Evolutionary conservation across 306 rosid species (phyloP).

Genomic region (Prunus mira): DNA sequence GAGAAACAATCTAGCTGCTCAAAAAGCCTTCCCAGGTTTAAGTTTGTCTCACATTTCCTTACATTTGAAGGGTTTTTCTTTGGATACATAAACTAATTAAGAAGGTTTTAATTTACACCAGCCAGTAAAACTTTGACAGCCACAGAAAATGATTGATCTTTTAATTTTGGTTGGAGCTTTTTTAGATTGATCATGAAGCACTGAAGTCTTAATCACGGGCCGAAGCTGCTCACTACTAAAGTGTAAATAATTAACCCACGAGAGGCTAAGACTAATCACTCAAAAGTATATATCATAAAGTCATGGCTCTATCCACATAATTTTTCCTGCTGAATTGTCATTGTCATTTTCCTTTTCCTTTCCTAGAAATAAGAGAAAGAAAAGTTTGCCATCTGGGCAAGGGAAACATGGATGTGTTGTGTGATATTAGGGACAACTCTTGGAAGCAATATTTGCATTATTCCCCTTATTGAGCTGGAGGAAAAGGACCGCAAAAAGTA

Average conservation of each 20-base stretch:
- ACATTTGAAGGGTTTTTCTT: no score
- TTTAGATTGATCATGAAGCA: conserved; percentile 24
- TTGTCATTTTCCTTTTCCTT: background rate
- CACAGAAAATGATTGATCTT: conserved; percentile 21
- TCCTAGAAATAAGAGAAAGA: conserved; percentile 4
- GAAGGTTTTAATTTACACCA: background rate
- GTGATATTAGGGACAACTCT: background rate
- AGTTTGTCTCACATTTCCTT: no score
- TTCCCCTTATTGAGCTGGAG: background rate
- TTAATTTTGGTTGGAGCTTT: background rate
- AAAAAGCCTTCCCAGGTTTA: no score
- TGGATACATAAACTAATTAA: no score
- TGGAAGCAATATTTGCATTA: background rate
- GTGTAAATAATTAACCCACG: conserved; percentile 32
- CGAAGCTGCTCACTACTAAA: conserved; percentile 33
- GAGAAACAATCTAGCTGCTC: no score
- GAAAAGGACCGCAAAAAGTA: background rate
- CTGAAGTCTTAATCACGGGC: conserved; percentile 34
- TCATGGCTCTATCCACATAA: background rate
- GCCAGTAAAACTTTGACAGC: conserved; percentile 7
- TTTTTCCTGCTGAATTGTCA: conserved; percentile 8
- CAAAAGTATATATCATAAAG: background rate
- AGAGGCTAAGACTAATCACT: background rate
- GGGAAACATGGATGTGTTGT: background rate
- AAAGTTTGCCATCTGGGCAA: background rate